These are phyloP conservation scores for Cryptococcus sp. DNA, from an alignment of 1,284 basidiomycete species.

Conservation along the genomic window DNA sequence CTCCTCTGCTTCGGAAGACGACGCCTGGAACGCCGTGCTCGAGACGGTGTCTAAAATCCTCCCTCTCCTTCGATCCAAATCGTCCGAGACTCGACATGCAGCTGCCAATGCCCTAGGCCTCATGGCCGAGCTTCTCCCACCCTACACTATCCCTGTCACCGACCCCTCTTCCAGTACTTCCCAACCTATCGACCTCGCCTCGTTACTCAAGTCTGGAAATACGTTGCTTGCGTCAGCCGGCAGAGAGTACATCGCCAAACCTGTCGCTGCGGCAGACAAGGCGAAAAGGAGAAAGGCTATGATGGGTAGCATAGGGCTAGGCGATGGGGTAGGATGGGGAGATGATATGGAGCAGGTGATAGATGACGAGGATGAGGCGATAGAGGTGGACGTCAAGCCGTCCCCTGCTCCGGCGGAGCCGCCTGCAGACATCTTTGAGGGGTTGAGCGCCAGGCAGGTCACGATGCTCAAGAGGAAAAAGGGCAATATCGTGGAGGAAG, in stretches of 20 bases:
- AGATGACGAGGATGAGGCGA: slow-evolving; percentile 20
- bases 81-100: slow-evolving; percentile 44
- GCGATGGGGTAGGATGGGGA: slow-evolving; percentile 36
- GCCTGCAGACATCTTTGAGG: slow-evolving; percentile 40
- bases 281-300: slow-evolving; percentile 42
- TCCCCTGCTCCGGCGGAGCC: slow-evolving; percentile 12
- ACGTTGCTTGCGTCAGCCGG: slow-evolving; percentile 41
- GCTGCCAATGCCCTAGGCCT: slow-evolving; percentile 42
- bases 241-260: slow-evolving; percentile 40
- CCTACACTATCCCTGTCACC: slow-evolving; percentile 15
- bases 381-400: slow-evolving; percentile 2
- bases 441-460: slow-evolving; percentile 44
- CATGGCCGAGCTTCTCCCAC: slow-evolving; percentile 33
- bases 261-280: slow-evolving; percentile 25
- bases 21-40: slow-evolving; percentile 45
- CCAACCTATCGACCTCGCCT: slow-evolving; percentile 20
- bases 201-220: slow-evolving; percentile 17
- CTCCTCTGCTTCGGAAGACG: slow-evolving; percentile 23
- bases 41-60: slow-evolving; percentile 42
- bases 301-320: slow-evolving; percentile 42
- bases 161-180: slow-evolving; percentile 12
- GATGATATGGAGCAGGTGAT: slow-evolving; percentile 42
- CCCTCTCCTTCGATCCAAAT: slow-evolving; percentile 40
- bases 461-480: slow-evolving; percentile 48
- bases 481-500: slow-evolving; percentile 41